A percentile compares a stretch with the other conserved stretches of the same genome.
Conservation (phyloP, 768 basidiomycete genomes). For the Naganishia vishniacii region DNA sequence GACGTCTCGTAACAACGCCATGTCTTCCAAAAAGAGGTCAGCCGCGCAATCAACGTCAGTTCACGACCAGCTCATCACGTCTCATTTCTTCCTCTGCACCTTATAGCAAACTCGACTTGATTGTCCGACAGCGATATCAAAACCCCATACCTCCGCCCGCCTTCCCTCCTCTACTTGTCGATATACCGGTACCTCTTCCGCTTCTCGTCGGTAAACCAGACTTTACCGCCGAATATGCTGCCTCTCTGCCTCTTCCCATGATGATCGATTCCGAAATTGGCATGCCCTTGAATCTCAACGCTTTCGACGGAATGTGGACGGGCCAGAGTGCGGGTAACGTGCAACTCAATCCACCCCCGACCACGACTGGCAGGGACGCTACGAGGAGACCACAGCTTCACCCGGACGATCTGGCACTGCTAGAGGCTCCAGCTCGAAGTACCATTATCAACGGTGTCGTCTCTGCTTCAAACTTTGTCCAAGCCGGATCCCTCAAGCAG, state of each 20-base stretch:
- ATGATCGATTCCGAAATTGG: conserved; percentile 94
- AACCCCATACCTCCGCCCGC: conserved; percentile 93
- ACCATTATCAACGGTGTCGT: conserved; percentile 52
- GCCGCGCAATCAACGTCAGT: background rate
- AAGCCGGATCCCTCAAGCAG: conserved; percentile 53
- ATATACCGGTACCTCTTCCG: conserved; percentile 81
- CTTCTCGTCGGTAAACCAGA: conserved; percentile 75
- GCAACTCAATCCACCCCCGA: conserved; percentile 61
- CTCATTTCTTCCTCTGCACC: conserved; percentile 6
- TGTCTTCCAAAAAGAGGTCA: conserved; percentile 25
- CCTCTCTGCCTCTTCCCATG: conserved; percentile 82
- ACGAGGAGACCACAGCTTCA: conserved; percentile 46
- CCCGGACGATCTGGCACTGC: conserved; percentile 53
- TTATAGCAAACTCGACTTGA: conserved; percentile 77
- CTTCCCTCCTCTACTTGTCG: conserved; percentile 90
- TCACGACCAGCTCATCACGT: background rate
- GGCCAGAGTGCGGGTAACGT: conserved; percentile 55
- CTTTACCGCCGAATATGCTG: conserved; percentile 72
- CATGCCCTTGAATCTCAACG: conserved; percentile 85
- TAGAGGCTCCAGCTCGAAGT: conserved; percentile 58
- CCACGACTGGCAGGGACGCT: conserved; percentile 64
- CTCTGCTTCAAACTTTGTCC: conserved; percentile 47
- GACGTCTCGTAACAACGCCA: too few species aligned
- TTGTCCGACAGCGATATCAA: conserved; percentile 85
- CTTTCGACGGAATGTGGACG: conserved; percentile 76